Percentiles rank a stretch among this genome's conserved stretches.
Evolutionary conservation across 2,329 filamentous ascomycete genomes (phyloP).

Genomic region (Colletotrichum paranaense): DNA sequence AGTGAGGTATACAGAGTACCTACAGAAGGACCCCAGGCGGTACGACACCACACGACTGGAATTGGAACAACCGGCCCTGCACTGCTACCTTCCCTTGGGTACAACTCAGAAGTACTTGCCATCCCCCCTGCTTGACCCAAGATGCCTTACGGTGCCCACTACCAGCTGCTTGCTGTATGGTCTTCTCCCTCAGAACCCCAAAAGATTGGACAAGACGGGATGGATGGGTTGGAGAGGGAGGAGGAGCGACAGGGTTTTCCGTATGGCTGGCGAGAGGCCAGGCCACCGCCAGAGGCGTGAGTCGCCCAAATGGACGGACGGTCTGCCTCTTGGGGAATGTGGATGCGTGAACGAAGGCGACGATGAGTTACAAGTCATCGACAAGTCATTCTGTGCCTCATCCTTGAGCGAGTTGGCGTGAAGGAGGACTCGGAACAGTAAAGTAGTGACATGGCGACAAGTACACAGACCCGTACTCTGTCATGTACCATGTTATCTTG

Average conservation of each 20-base stretch:
- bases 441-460: slow-evolving; percentile 2
- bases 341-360: slow-evolving; percentile 28
- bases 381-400: slow-evolving; percentile 20
- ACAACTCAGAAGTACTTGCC: neutral
- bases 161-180: neutral
- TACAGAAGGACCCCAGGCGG: neutral
- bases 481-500: neutral
- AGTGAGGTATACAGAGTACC: neutral
- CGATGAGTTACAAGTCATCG: slow-evolving; percentile 1
- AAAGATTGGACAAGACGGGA: neutral
- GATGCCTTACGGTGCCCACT: neutral
- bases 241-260: slow-evolving; percentile 1
- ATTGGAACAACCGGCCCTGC: slow-evolving; percentile 17
- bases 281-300: neutral
- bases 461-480: neutral
- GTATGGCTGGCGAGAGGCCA: slow-evolving; percentile 3
- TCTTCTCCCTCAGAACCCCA: neutral
- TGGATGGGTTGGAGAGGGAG: slow-evolving; percentile 5
- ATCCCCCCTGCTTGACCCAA: slow-evolving; percentile 13
- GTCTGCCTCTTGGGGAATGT: slow-evolving; percentile 31
- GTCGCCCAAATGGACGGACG: neutral
- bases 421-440: neutral
- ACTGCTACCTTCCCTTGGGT: neutral
- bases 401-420: neutral
- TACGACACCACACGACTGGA: slow-evolving; percentile 7